Percentiles rank a stretch among this genome's conserved stretches.
These are phyloP conservation scores for Amanita molliuscula DNA, from an alignment of 768 basidiomycete species.

Conservation along the genomic window DNA sequence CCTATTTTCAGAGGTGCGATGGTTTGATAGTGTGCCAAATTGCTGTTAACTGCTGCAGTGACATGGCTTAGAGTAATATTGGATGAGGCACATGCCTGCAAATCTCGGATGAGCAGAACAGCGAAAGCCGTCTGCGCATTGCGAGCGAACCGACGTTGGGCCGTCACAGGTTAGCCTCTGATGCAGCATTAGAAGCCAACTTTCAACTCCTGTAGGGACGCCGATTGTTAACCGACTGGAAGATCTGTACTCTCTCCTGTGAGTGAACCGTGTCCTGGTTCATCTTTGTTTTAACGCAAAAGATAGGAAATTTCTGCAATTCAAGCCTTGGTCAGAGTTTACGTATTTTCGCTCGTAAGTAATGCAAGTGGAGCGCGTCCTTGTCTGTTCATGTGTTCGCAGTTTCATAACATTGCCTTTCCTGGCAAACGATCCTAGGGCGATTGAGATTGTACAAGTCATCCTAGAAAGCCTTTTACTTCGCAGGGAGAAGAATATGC, in stretches of 20 bases:
- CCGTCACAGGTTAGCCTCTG: constrained; percentile 55
- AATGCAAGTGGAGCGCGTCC: background rate
- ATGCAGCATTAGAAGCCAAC: background rate
- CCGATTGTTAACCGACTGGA: constrained; percentile 93
- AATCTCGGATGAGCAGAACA: constrained; percentile 79
- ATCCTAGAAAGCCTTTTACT: constrained; percentile 84
- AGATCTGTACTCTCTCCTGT: constrained; percentile 82
- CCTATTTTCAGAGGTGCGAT: constrained; percentile 63
- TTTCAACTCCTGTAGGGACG: constrained; percentile 40
- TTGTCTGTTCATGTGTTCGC: constrained; percentile 4
- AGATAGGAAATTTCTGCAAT: constrained; percentile 63
- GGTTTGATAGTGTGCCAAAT: constrained; percentile 33
- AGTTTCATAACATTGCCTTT: constrained; percentile 92
- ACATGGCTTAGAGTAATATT: constrained; percentile 77
- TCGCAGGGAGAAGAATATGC: constrained; percentile 89
- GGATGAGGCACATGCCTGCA: constrained; percentile 95
- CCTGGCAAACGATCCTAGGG: constrained; percentile 82
- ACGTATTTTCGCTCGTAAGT: constrained; percentile 84
- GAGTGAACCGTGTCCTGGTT: constrained; percentile 11
- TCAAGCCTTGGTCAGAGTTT: constrained; percentile 73
- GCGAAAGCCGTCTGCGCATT: constrained; percentile 86
- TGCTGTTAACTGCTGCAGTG: constrained; percentile 28
- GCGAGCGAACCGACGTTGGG: constrained; percentile 75
- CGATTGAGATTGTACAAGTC: constrained; percentile 90
- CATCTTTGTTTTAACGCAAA: background rate